Evolutionary conservation across 177 flowering plant species (phyloP).

Genomic region (Vitis hybrid): DNA sequence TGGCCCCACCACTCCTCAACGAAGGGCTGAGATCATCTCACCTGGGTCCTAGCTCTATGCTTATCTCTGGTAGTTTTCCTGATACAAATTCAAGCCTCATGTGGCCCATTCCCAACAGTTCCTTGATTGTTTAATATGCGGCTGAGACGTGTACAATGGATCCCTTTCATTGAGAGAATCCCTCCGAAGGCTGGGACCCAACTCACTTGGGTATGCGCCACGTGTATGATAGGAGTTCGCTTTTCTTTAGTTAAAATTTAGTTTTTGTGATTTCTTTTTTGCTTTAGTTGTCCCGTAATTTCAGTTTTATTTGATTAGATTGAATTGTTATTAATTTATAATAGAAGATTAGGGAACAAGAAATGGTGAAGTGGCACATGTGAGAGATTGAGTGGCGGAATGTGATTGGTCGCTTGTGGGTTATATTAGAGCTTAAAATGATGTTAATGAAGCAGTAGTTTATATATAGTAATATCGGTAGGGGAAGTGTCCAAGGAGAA

Average conservation of each 20-base stretch:
- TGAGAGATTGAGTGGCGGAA: neutral
- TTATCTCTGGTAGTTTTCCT: no score
- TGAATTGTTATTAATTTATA: neutral
- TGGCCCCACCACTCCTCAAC: neutral
- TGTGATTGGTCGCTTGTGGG: conserved; percentile 3
- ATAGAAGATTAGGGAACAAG: neutral
- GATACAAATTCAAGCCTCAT: no score
- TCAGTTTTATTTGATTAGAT: neutral
- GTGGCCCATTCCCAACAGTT: neutral
- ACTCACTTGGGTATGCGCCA: conserved; percentile 1
- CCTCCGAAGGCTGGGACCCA: conserved; percentile 2
- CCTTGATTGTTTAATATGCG: neutral
- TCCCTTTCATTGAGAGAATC: no score
- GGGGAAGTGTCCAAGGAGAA: no score
- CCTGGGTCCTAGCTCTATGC: no score
- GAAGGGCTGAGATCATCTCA: neutral
- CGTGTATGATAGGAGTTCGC: neutral
- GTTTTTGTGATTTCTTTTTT: neutral
- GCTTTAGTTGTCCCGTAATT: neutral
- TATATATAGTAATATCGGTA: neutral
- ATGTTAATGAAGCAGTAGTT: neutral
- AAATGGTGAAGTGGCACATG: neutral
- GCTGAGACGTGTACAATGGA: conserved; percentile 2
- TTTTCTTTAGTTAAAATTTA: neutral
- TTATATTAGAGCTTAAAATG: neutral